phyloP scores from a whole-genome alignment of 495 filamentous ascomycete species.

The Penicillium psychrofluorescens region DNA sequence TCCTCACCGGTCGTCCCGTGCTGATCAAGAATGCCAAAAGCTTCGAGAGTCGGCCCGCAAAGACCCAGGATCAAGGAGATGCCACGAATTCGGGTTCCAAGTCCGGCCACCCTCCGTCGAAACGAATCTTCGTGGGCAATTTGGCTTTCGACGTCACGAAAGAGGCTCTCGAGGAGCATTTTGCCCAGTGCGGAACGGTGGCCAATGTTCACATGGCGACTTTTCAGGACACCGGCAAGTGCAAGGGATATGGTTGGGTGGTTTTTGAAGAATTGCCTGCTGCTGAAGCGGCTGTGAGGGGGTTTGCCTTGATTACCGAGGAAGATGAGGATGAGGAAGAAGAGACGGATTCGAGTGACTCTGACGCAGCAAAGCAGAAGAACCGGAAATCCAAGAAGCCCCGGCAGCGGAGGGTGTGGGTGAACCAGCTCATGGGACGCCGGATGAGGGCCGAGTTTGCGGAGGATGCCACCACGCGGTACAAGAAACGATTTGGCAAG shows the following conservation, averaged over 20 bases:
- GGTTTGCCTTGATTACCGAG: constrained; percentile 62
- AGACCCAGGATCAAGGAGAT: constrained; percentile 39
- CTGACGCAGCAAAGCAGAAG: constrained; percentile 23
- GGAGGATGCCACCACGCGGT: constrained; percentile 77
- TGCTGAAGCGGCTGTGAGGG: constrained; percentile 71
- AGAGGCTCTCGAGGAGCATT: constrained; percentile 71
- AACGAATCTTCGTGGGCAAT: constrained; percentile 88
- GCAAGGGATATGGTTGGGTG: constrained; percentile 95
- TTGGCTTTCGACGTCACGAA: constrained; percentile 78
- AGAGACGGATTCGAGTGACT: constrained; percentile 26
- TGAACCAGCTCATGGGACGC: constrained; percentile 72
- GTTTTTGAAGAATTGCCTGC: constrained; percentile 73
- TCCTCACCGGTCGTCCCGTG: constrained; percentile 66
- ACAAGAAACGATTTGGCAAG: constrained; percentile 89
- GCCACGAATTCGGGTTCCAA: constrained; percentile 21
- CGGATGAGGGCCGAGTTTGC: constrained; percentile 84
- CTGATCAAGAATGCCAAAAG: constrained; percentile 87
- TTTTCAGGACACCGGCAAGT: constrained; percentile 95
- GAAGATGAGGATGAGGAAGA: constrained; percentile 52
- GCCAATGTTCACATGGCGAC: constrained; percentile 78
- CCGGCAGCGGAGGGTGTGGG: constrained; percentile 65
- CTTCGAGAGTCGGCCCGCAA: constrained; percentile 70
- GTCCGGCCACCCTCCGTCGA: constrained; percentile 55
- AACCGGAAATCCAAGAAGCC: constrained; percentile 45
- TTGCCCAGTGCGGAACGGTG: constrained; percentile 73